Conservation (phyloP, 257 asterid species). For the Solanum sparsipilum region DNA sequence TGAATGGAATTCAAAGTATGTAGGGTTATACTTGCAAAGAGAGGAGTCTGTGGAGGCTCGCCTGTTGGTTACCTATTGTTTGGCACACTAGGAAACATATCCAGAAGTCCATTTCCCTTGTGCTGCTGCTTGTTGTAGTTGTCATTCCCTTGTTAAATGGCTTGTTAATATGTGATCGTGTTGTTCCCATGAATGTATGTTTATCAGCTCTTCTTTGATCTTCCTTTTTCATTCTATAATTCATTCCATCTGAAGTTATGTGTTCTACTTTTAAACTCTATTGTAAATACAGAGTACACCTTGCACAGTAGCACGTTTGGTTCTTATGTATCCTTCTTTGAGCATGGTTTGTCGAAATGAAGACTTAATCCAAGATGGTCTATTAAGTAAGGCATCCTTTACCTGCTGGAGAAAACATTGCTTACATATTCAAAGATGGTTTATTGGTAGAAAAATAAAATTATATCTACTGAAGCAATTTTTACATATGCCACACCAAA, state of each 20-base stretch:
- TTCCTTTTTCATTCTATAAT: neutral
- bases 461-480: neutral
- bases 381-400: neutral
- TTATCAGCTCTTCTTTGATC: neutral
- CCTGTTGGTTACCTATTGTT: neutral
- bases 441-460: neutral
- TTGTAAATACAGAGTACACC: neutral
- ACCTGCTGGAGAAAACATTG: neutral
- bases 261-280: neutral
- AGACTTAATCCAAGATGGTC: neutral
- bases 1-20: neutral
- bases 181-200: neutral
- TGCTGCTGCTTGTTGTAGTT: neutral
- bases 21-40: neutral
- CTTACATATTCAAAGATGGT: neutral
- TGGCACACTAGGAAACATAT: neutral
- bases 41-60: neutral
- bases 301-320: neutral
- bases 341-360: neutral
- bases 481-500: neutral
- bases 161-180: neutral
- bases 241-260: neutral
- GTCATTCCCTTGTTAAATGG: neutral
- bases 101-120: neutral
- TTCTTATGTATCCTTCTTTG: neutral